phyloP scores from a whole-genome alignment of 345 rosid species.

The Lenwebbia sp. region DNA sequence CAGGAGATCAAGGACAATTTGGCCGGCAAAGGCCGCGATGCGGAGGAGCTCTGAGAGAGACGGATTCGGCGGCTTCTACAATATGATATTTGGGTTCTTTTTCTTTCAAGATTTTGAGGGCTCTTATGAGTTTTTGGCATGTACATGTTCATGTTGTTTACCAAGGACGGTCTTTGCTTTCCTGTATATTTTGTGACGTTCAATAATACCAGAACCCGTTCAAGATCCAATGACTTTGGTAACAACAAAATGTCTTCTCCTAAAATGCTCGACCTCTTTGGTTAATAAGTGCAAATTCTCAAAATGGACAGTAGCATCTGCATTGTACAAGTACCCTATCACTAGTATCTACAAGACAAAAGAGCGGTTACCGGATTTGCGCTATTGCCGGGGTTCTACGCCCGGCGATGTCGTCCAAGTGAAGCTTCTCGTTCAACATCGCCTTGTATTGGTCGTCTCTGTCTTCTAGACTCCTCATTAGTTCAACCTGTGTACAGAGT shows the following conservation, averaged over 20 bases:
- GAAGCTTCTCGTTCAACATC: conserved; percentile 60
- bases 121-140: background rate
- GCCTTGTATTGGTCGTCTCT: conserved; percentile 47
- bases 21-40: background rate
- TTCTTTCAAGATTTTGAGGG: background rate
- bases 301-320: background rate
- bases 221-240: background rate
- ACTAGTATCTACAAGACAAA: background rate
- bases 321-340: background rate
- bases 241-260: background rate
- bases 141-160: background rate
- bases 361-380: background rate
- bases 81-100: background rate
- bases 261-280: background rate
- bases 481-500: conserved; percentile 40
- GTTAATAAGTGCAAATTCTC: background rate
- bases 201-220: background rate
- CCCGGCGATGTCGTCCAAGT: conserved; percentile 30
- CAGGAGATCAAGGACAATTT: conserved; percentile 1
- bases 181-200: background rate
- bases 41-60: conserved; percentile 13
- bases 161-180: background rate
- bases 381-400: background rate
- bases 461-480: conserved; percentile 58
- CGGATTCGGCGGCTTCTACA: background rate